These are phyloP conservation scores for Furcasterigmium sp. DNA, from an alignment of 2,329 filamentous ascomycete species.

Conservation along the genomic window DNA sequence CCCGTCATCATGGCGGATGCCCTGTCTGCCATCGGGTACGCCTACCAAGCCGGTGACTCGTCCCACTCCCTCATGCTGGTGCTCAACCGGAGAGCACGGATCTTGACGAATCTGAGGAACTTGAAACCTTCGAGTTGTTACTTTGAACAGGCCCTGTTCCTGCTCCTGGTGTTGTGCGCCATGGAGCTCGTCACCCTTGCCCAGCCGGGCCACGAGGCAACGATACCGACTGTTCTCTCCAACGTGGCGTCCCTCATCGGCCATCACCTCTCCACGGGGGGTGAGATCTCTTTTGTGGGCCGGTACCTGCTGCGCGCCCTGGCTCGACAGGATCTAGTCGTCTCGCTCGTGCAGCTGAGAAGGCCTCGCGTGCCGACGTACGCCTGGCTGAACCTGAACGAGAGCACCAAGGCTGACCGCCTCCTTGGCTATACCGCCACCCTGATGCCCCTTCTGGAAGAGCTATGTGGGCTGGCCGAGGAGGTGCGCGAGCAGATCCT, in stretches of 20 bases:
- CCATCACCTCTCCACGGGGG: conserved; percentile 15
- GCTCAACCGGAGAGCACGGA: conserved; percentile 20
- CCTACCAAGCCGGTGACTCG: conserved; percentile 16
- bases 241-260: conserved; percentile 18
- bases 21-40: conserved; percentile 21
- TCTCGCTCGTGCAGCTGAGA: conserved; percentile 18
- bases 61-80: conserved; percentile 13
- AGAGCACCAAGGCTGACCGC: conserved; percentile 17
- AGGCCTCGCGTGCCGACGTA: conserved; percentile 16
- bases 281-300: conserved; percentile 17
- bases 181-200: conserved; percentile 16
- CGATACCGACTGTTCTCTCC: conserved; percentile 16
- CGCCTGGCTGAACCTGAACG: conserved; percentile 19
- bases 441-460: conserved; percentile 21
- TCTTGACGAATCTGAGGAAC: conserved; percentile 17
- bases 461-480: conserved; percentile 20
- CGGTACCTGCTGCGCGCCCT: conserved; percentile 24
- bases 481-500: conserved; percentile 14
- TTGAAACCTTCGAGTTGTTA: conserved; percentile 15
- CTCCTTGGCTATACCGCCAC: conserved; percentile 23
- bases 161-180: conserved; percentile 20
- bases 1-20: conserved; percentile 20
- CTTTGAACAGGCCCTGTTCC: conserved; percentile 19
- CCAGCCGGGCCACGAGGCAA: conserved; percentile 11
- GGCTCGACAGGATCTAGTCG: conserved; percentile 23